Evolutionary conservation across 169 alveolate species (phyloP).

Genomic region (Ichthyophthirius multifiliis): DNA sequence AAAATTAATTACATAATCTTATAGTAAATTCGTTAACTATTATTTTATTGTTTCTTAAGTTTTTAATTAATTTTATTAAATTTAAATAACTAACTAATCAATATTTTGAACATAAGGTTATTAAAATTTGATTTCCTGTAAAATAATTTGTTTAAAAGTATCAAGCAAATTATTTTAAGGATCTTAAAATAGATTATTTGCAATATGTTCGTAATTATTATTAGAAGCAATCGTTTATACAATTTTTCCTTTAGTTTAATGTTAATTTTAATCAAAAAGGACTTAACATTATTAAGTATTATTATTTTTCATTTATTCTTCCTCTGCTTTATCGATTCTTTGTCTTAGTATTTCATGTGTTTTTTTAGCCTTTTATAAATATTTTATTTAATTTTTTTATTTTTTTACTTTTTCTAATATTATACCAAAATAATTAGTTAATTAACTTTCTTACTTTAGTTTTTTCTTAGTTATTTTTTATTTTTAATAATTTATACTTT

Average conservation of each 20-base stretch:
- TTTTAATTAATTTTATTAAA: not conserved
- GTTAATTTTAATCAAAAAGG: not conserved
- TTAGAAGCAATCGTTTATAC: not conserved
- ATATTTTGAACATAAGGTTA: not conserved
- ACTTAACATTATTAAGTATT: not conserved
- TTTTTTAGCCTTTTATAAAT: not conserved
- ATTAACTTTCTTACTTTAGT: not conserved
- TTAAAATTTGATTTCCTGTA: not conserved
- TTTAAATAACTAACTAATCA: not conserved
- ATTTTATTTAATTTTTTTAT: not conserved
- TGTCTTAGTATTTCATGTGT: constrained; percentile 9
- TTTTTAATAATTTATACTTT: not conserved
- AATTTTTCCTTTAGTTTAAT: not conserved
- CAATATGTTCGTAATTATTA: too few relatives aligned
- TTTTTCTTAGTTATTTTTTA: not conserved
- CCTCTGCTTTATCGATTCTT: constrained; percentile 7
- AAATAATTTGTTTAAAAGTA: not conserved
- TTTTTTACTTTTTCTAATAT: not conserved
- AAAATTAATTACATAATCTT: not conserved
- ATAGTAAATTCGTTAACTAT: not conserved
- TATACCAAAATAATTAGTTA: not conserved
- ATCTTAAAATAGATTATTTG: not conserved
- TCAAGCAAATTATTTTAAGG: not conserved
- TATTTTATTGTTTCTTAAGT: not conserved
- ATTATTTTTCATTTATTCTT: not conserved